Base-by-base conservation (phyloP, 768 basidiomycete species). In the Phaeolepiota aurea region DNA sequence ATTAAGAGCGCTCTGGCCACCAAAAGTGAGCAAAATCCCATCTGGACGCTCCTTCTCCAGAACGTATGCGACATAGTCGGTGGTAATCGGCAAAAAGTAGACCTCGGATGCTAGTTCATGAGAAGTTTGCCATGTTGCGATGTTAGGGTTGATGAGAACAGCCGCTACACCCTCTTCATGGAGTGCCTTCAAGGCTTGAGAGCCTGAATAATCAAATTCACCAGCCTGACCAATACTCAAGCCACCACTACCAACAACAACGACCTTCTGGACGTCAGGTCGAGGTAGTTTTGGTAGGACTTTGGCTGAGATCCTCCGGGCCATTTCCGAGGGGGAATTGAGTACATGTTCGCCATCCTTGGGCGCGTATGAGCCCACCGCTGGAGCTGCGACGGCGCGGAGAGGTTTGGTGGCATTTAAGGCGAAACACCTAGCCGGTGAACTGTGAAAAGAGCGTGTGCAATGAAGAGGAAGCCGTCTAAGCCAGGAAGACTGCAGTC, bases 121-220 rank as follows among this genome's bases (percentile, higher is more conserved):
- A 5, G 93, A 97, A 1, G 96, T 98, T 65, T 99, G 96, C 85
- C 94, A 97, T 20, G 96, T 98, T 32, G 96, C 94, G 48, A 98
- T 97, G 58, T 99, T 98, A 35, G 96, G 96, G 62, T 98, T 99
- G 61, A 99, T 90, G 48, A 99, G 81, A 47, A 99, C 82, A 21
- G 91, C 88, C 42, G 87, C 76, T 38, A 99, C 82, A 40, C 93
- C 93, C 59, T 93, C 90, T 62, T 99, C 96, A 51, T 83, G 79
- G 39, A 99, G 80, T 12, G 96, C 96, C 61, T 99, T 98, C 64
- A 99, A 79, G 7, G 96, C 96, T 63, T 99, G 96, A 4, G 94
- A 97, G 34, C 96, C 96, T 14, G 94, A 97, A 60, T 99, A 99
- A 61, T 99, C 96, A 62, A 99, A 99, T 66, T 99, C 96, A 61